phyloP scores from a whole-genome alignment of 371 early-diverging fungal genomes.

The Lichtheimia ornata region DNA sequence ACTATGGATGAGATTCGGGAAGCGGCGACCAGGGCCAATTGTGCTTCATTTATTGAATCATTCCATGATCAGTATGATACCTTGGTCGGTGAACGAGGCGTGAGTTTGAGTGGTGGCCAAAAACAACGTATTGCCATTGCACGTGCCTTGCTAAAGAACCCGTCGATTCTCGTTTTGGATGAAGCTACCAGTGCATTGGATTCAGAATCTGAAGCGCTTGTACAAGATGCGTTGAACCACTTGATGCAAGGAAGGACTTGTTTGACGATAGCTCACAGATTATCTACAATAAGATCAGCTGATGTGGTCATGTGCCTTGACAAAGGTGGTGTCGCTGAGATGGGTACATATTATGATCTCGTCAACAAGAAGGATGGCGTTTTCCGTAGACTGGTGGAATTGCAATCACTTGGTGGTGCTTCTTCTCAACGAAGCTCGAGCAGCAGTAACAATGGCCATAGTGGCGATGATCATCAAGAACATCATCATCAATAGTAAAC shows the following conservation, averaged over 20 bases:
- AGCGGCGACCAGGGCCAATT: conserved; percentile 69
- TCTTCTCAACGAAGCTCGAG: neutral
- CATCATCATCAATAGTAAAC: neutral
- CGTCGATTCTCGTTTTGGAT: conserved; percentile 79
- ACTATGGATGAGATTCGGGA: conserved; percentile 57
- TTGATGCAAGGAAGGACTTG: conserved; percentile 66
- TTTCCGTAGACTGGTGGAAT: conserved; percentile 47
- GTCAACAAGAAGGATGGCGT: conserved; percentile 56
- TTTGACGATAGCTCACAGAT: conserved; percentile 71
- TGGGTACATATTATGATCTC: conserved; percentile 59
- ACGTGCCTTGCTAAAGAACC: conserved; percentile 72
- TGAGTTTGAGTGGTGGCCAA: conserved; percentile 81
- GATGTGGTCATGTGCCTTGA: conserved; percentile 67
- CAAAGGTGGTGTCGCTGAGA: conserved; percentile 61
- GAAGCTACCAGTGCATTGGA: conserved; percentile 91
- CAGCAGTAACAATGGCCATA: conserved; percentile 1
- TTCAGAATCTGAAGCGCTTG: conserved; percentile 63
- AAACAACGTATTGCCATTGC: conserved; percentile 82
- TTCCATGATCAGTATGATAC: conserved; percentile 73
- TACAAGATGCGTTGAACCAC: conserved; percentile 62
- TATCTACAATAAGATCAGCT: conserved; percentile 67
- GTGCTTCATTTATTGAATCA: conserved; percentile 59
- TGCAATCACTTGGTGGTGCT: conserved; percentile 37
- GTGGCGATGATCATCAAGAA: neutral
- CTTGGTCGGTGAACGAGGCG: conserved; percentile 71